A percentile compares a stretch with the other conserved stretches of the same genome.
Conservation (phyloP, 208 protist species). For the Acanthamoeba lugdunensis region DNA sequence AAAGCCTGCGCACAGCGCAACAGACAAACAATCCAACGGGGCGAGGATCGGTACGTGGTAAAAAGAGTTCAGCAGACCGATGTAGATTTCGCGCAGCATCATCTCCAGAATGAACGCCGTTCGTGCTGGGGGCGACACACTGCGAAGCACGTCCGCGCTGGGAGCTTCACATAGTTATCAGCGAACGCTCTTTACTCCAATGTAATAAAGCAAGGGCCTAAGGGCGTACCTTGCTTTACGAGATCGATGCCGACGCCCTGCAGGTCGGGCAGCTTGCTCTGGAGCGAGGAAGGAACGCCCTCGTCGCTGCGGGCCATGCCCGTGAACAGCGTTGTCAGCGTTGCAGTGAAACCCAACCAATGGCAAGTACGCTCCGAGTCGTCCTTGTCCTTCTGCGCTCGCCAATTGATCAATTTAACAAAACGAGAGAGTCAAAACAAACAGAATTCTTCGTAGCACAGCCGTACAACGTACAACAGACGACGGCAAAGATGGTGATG, state of each 20-base stretch:
- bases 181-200: too few relatives aligned
- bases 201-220: too few relatives aligned
- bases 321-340: background rate
- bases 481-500: background rate
- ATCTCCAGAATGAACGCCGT: conserved; percentile 26
- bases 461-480: too few relatives aligned
- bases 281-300: conserved; percentile 8
- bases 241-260: conserved; percentile 28
- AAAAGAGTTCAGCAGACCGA: background rate
- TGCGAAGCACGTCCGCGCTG: conserved; percentile 1
- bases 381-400: conserved; percentile 36
- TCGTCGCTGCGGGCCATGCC: conserved; percentile 18
- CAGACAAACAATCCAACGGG: too few relatives aligned
- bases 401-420: background rate
- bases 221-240: conserved; percentile 9
- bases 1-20: too few relatives aligned
- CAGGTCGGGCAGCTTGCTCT: background rate
- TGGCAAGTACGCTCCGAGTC: background rate
- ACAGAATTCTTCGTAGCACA: too few relatives aligned
- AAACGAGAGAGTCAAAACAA: too few relatives aligned
- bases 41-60: background rate
- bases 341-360: conserved; percentile 23
- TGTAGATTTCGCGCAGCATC: conserved; percentile 46
- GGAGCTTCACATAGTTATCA: background rate
- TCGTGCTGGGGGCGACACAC: conserved; percentile 2